Evolutionary conservation across 1,284 basidiomycete genomes (phyloP).

Genomic region (Ceratobasidium papillatum): DNA sequence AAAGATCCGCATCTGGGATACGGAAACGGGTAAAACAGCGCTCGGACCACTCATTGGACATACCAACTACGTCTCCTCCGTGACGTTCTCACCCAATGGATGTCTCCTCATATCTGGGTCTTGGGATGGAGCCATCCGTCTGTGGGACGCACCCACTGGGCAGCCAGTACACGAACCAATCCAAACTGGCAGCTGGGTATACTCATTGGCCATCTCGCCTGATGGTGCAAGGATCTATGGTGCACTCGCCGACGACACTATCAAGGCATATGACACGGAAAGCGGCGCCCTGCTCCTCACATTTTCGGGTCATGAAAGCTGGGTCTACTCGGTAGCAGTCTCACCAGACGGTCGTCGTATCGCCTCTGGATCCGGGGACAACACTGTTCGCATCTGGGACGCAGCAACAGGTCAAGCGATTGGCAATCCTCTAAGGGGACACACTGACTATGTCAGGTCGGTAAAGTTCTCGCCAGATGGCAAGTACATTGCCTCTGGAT

Average conservation of each 20-base stretch:
- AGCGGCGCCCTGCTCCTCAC: neutral
- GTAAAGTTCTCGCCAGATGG: constrained; percentile 86
- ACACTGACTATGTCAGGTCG: constrained; percentile 78
- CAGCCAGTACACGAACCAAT: neutral
- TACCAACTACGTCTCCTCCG: neutral
- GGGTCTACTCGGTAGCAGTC: constrained; percentile 81
- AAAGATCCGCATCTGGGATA: too few species aligned
- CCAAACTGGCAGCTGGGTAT: neutral
- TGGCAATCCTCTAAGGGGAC: constrained; percentile 67
- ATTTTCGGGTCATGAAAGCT: neutral
- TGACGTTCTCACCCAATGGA: constrained; percentile 35
- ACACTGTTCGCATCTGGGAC: constrained; percentile 88
- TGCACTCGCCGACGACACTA: neutral
- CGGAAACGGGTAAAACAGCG: too few species aligned
- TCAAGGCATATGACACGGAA: constrained; percentile 12
- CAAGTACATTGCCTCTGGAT: constrained; percentile 83
- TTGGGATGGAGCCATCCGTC: constrained; percentile 1
- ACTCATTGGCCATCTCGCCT: constrained; percentile 11
- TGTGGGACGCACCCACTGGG: constrained; percentile 21
- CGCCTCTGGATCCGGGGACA: constrained; percentile 88
- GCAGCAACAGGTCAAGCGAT: constrained; percentile 68
- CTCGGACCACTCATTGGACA: too few species aligned
- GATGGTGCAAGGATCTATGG: constrained; percentile 10
- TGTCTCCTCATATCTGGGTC: constrained; percentile 41
- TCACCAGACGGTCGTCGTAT: constrained; percentile 83